Evolutionary conservation across 2,329 filamentous ascomycete species (phyloP), one percentile per base, ranked within the genome.

Genomic region (Xylariaceae sp.): DNA sequence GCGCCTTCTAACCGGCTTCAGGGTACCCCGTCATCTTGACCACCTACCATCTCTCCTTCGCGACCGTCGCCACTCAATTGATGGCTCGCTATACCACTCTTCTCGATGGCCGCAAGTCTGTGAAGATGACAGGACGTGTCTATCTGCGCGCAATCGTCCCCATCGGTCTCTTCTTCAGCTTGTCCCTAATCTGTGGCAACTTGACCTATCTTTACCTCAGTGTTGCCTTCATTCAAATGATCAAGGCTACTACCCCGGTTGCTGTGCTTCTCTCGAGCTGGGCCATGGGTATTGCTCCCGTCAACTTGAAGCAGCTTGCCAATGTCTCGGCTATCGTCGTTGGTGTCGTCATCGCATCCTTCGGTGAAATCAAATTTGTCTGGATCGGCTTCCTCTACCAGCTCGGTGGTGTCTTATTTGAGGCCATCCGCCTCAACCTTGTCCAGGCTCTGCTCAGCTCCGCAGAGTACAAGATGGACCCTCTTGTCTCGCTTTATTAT

Each of bases 221-320:
- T 56, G 92, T 97, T 48, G 87, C 92, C 49, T 97, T 97, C 69
- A 97, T 97, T 63, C 92, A 97, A 77, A 97, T 97, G 92, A 83
- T 97, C 68, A 50, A 91, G 88, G 93, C 93, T 56, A 96, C 90
- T 35, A 97, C 88, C 23, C 93, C 93, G 14, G 91, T 97, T 48
- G 91, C 90, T 43, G 91, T 97, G 42, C 82, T 98, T 32, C 71
- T 97, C 56, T 86, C 88, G 33, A 88, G 89, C 56, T 97, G 93
- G 92, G 75, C 77, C 42, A 83, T 97, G 61, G 88, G 90, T 47
- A 82, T 95, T 41, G 82, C 88, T 12, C 82, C 88, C 51, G 87
- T 89, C 43, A 94, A 90, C 72, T 66, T 93, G 57, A 91, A 83
- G 74, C 86, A 89, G 39, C 85, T 98, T 60, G 79, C 88, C 64